phyloP scores from a whole-genome alignment of 495 filamentous ascomycete genomes.

The Aspergillus ellipticus region DNA sequence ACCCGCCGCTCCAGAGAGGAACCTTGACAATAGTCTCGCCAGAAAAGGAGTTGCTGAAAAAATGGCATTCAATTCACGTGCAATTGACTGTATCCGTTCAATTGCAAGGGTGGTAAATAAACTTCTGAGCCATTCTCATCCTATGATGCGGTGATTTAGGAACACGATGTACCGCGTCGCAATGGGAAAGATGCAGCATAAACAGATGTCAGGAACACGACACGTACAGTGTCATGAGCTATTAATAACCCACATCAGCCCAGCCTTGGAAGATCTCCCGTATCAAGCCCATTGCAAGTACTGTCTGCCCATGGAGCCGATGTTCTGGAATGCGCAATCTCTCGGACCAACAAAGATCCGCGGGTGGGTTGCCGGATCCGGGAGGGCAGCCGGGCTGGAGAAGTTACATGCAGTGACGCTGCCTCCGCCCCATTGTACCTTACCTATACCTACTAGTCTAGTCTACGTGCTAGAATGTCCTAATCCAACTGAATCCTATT shows the following conservation, averaged over 20 bases:
- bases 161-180: no score
- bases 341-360: conserved; percentile 22
- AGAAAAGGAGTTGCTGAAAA: no score
- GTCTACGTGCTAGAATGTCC: conserved; percentile 14
- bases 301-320: not conserved
- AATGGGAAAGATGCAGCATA: no score
- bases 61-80: no score
- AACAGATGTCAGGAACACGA: no score
- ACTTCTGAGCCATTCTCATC: no score
- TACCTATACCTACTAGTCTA: not conserved
- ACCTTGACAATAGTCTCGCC: no score
- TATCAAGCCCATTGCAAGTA: not conserved
- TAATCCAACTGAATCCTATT: conserved; percentile 6
- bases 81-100: no score
- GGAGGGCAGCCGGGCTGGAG: conserved; percentile 4
- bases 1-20: not conserved
- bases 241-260: no score
- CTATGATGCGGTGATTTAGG: no score
- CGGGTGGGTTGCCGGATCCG: conserved; percentile 20
- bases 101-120: no score
- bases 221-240: no score
- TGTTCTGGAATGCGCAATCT: not conserved
- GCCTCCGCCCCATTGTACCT: conserved; percentile 3
- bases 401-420: conserved; percentile 1
- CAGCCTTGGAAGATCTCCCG: not conserved